A percentile compares a stretch with the other conserved stretches of the same genome.
phyloP scores from a whole-genome alignment of 768 basidiomycete genomes.

The Naganishia vaughanmartiniae region DNA sequence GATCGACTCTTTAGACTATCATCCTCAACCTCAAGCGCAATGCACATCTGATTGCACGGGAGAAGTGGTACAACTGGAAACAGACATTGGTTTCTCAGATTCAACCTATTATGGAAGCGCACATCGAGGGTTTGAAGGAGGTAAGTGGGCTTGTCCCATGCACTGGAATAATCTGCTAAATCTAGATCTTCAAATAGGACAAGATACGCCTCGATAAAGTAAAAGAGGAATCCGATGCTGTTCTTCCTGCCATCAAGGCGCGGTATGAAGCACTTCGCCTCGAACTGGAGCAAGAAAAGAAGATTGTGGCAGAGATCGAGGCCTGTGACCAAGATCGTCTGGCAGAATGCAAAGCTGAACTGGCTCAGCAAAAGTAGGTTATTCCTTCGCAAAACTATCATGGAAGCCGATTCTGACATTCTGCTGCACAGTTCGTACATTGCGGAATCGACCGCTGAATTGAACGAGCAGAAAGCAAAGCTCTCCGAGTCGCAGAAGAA shows the following conservation, averaged over 20 bases:
- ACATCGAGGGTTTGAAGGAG: slow-evolving; percentile 40
- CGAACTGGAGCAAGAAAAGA: slow-evolving; percentile 47
- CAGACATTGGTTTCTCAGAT: slow-evolving; percentile 42
- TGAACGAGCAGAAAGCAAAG: slow-evolving; percentile 42
- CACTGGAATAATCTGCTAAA: neutral
- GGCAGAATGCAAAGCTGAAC: slow-evolving; percentile 39
- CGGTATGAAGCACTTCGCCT: slow-evolving; percentile 41
- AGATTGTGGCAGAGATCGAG: slow-evolving; percentile 44
- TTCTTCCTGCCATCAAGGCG: slow-evolving; percentile 43
- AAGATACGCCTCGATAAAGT: slow-evolving; percentile 37
- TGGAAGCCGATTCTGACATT: neutral
- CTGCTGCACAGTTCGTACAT: slow-evolving; percentile 42
- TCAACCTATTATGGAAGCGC: slow-evolving; percentile 38
- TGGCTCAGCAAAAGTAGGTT: slow-evolving; percentile 45
- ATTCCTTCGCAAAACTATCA: neutral
- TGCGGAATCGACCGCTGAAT: slow-evolving; percentile 42
- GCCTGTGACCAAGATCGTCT: slow-evolving; percentile 49
- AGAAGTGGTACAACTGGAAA: slow-evolving; percentile 52
- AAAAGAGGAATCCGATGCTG: slow-evolving; percentile 29
- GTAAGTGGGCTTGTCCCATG: slow-evolving; percentile 32
- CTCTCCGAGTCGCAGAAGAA: slow-evolving; percentile 43
- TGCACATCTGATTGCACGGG: slow-evolving; percentile 47
- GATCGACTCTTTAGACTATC: slow-evolving; percentile 27
- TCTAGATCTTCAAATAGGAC: slow-evolving; percentile 35
- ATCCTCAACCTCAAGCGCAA: slow-evolving; percentile 46